Evolutionary conservation across 768 basidiomycete genomes (phyloP), one percentile per base, ranked within the genome.

Genomic region (Cubamyces lactineus): DNA sequence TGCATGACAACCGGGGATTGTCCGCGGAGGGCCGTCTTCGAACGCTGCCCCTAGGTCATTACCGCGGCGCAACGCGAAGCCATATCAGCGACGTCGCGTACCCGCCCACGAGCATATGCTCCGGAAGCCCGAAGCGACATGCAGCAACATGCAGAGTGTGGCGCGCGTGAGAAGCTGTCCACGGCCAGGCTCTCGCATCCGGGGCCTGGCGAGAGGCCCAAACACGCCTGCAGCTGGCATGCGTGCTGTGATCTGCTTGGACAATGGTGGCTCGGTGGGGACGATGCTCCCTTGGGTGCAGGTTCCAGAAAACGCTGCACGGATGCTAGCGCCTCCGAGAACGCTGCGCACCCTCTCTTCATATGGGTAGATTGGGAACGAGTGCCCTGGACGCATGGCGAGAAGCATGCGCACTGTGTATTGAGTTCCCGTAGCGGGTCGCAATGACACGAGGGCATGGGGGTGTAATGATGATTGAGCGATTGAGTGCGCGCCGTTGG

Each of bases 101-200:
- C 41, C 41, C 41, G 57, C 24, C 40, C 49, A 43, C 23, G n/a
- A 43, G 57, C 57, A 59, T 59, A 51, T 59, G 57, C 57, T 59
- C 57, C 19, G 13, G 57, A 59, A 59, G 49, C 49, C 40, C 49
- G 41, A 50, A 59, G 46, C 43, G 30, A 38, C 56, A 15, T 49
- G 56, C 56, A 57, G 56, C 46, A 38, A 39, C 56, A 51, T 42
- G 57, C 51, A 49, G 57, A 59, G 57, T 50, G 42, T 59, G 57
- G 57, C 41, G 49, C 21, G 38, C 57, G 57, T 59, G 57, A 23
- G 57, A 59, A 30, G 26, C 21, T 24, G 16, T 49, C 21, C 56
- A 26, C 56, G 39, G 16, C 55, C 45, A 9, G 28, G 28, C 43
- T 40, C 39, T 45, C 34, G 30, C 30, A 9, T 19, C 46, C 23